Conservation (phyloP, 257 asterid genomes). For the Ajuga chamaepitys region DNA sequence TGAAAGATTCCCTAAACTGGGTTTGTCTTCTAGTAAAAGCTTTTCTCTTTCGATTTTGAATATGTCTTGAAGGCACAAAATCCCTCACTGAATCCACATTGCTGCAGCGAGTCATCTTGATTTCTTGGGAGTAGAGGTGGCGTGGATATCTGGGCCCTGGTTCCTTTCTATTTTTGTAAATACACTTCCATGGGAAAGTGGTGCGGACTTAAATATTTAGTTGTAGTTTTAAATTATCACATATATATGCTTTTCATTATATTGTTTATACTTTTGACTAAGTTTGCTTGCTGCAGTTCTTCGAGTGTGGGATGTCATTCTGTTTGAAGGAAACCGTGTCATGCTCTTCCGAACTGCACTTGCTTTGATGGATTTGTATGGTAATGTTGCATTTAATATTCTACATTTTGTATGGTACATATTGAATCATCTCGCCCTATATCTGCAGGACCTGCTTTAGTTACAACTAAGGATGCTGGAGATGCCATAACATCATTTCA, state of each 20-base stretch:
- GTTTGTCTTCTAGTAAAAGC: slow-evolving; percentile 34
- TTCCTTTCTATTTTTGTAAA: slow-evolving; percentile 82
- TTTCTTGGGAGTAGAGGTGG: slow-evolving; percentile 85
- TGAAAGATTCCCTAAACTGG: slow-evolving; percentile 83
- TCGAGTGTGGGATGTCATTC: slow-evolving; percentile 94
- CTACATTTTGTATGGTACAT: neutral
- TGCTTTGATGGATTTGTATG: slow-evolving; percentile 89
- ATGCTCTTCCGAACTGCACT: slow-evolving; percentile 93
- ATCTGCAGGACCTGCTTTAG: slow-evolving; percentile 74
- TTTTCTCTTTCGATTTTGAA: neutral
- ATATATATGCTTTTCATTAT: neutral
- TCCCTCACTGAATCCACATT: slow-evolving; percentile 14
- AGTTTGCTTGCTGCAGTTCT: slow-evolving; percentile 46
- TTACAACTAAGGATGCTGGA: slow-evolving; percentile 82
- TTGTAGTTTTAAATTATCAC: slow-evolving; percentile 10
- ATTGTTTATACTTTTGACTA: neutral
- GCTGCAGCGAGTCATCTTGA: slow-evolving; percentile 83
- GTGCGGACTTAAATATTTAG: slow-evolving; percentile 34
- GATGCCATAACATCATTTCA: slow-evolving; percentile 80
- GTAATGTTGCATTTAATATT: slow-evolving; percentile 27
- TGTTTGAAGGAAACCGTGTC: slow-evolving; percentile 92
- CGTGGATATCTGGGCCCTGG: slow-evolving; percentile 91
- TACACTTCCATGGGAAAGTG: slow-evolving; percentile 98
- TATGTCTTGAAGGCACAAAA: neutral
- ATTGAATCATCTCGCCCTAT: slow-evolving; percentile 9